phyloP scores from a whole-genome alignment of 345 rosid genomes.

The Linum trigynum region DNA sequence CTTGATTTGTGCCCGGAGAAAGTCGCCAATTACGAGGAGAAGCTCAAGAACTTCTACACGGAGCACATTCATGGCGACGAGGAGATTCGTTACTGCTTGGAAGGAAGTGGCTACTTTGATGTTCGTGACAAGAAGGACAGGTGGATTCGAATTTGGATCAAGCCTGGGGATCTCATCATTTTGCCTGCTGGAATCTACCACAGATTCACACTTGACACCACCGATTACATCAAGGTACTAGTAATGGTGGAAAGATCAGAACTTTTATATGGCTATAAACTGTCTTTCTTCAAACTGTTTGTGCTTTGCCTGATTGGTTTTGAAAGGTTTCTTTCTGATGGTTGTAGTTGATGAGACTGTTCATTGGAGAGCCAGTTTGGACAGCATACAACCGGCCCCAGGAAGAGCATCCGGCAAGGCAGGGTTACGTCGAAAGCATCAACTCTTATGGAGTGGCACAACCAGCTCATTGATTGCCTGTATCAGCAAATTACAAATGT shows the following conservation, averaged over 20 bases:
- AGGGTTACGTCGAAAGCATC: slow-evolving; percentile 40
- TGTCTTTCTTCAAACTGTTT: slow-evolving; percentile 2
- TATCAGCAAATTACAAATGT: too few species aligned
- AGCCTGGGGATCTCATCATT: slow-evolving; percentile 67
- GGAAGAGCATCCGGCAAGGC: slow-evolving; percentile 73
- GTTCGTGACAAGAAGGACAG: slow-evolving; percentile 64
- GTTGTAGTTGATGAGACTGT: slow-evolving; percentile 71
- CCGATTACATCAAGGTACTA: slow-evolving; percentile 60
- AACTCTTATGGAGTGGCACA: slow-evolving; percentile 29
- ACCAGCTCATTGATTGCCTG: slow-evolving; percentile 26
- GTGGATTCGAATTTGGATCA: slow-evolving; percentile 74
- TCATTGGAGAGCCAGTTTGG: slow-evolving; percentile 84
- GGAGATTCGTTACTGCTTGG: slow-evolving; percentile 80
- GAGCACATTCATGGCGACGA: slow-evolving; percentile 86
- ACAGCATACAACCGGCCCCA: slow-evolving; percentile 73
- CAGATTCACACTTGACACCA: slow-evolving; percentile 74
- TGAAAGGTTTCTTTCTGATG: not conserved
- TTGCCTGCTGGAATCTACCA: slow-evolving; percentile 85
- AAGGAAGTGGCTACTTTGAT: slow-evolving; percentile 84
- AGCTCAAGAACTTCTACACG: slow-evolving; percentile 71
- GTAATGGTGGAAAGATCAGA: not conserved
- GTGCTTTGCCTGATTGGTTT: not conserved
- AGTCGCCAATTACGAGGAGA: slow-evolving; percentile 73
- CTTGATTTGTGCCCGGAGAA: slow-evolving; percentile 78
- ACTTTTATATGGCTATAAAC: not conserved